Evolutionary conservation across 352 stramenopile species (phyloP).

Genomic region (Pythium insidiosum): DNA sequence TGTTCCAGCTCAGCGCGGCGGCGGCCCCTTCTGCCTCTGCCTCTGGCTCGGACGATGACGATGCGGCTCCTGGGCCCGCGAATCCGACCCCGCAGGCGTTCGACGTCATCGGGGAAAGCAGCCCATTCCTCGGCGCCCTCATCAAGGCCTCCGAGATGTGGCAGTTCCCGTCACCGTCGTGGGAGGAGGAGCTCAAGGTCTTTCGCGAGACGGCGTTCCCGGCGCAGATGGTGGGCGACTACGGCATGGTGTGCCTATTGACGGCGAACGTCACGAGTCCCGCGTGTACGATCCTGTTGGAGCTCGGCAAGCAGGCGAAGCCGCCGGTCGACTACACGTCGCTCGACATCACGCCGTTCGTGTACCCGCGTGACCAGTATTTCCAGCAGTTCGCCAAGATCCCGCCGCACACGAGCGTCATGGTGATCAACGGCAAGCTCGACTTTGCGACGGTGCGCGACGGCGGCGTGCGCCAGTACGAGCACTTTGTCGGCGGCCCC

Average conservation of each 20-base stretch:
- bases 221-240: too few relatives aligned
- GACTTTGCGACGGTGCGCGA: not conserved
- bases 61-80: too few relatives aligned
- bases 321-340: not conserved
- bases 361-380: conserved; percentile 25
- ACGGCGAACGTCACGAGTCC: conserved; percentile 8
- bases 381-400: conserved; percentile 12
- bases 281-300: too few relatives aligned
- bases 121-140: conserved; percentile 20
- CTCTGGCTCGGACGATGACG: too few relatives aligned
- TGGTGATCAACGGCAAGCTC: conserved; percentile 5
- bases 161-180: conserved; percentile 9
- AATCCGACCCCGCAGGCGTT: too few relatives aligned
- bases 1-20: too few relatives aligned
- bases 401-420: not conserved
- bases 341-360: conserved; percentile 14
- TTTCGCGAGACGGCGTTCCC: conserved; percentile 11
- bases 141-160: conserved; percentile 32
- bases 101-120: too few relatives aligned
- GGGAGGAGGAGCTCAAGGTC: not conserved
- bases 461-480: not conserved
- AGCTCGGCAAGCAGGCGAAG: too few relatives aligned
- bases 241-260: too few relatives aligned
- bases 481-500: not conserved
- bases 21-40: too few relatives aligned